Evolutionary conservation across 129 eudicot genomes (phyloP), one percentile per base, ranked within the genome.

Genomic region (Tanacetum coccineum): DNA sequence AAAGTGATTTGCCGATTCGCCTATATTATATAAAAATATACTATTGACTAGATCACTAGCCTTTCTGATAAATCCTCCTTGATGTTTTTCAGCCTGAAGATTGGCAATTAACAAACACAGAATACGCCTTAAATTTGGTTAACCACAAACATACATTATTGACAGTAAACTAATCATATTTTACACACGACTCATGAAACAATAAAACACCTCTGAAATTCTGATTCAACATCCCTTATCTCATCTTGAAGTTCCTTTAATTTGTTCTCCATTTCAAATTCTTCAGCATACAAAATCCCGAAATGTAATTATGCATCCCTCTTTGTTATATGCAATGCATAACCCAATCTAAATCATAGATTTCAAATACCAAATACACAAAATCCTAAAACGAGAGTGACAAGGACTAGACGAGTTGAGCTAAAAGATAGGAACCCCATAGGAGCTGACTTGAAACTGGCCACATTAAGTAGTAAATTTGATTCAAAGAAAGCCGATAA

Each of bases 251-350:
- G 89, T 54, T 51, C 86, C 85, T 71, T 84, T 47, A 93, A 47
- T 40, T 70, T 87, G 66, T 71, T 85, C 78, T 79, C 85, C 85
- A 91, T 79, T 81, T 87, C 96, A 70, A 44, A 72, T 64, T 85
- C 94, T 87, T 91, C 97, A 20, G 90, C 96, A 96, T 91, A 76
- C 62, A 72, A 28, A 70, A 65, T 52, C 48, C 48, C 66, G 18
- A 67, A 56, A 46, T 40, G 21, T 42, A 54, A 73, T 13, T 15
- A 54, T 15, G 30, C n/a, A 20, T 12, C 59, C 40, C 13, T 59
- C 40, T 28, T 30, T 1, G 21, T 48, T 22, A 22, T 25, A 22
- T 21, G 64, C 47, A 26, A 18, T 59, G 71, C 32, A 48, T 48
- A 48, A 48, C 53, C 39, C 39, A 48, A 11, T 48, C 12, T 48